Conservation (phyloP, 257 asterid species). For the Pogostemon cablin region DNA sequence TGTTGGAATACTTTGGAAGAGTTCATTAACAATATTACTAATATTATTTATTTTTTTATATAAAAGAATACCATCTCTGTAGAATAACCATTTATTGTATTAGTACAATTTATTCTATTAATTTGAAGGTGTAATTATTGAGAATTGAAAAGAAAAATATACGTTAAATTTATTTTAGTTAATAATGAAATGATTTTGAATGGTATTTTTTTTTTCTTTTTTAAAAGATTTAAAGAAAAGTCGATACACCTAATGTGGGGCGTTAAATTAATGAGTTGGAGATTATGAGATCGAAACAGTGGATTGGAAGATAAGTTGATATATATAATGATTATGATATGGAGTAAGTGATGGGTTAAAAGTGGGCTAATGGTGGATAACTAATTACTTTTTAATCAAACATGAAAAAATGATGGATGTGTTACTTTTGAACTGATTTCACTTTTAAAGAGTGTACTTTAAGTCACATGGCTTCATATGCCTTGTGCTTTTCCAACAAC, state of each 20-base stretch:
- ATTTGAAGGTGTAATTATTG: too few relatives aligned
- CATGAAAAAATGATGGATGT: slow-evolving; percentile 44
- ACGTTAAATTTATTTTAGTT: too few relatives aligned
- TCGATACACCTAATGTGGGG: background rate
- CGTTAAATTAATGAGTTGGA: background rate
- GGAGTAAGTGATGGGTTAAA: slow-evolving; percentile 28
- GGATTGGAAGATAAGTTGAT: slow-evolving; percentile 21
- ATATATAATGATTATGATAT: slow-evolving; percentile 14
- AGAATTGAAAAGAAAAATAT: too few relatives aligned
- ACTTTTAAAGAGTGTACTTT: slow-evolving; percentile 36
- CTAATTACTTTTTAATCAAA: slow-evolving; percentile 31
- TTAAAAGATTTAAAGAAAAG: too few relatives aligned
- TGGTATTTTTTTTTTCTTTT: too few relatives aligned
- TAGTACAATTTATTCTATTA: too few relatives aligned
- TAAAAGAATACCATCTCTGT: too few relatives aligned
- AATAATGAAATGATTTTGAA: too few relatives aligned
- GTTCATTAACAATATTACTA: too few relatives aligned
- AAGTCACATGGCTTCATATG: slow-evolving; percentile 41
- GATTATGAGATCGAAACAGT: background rate
- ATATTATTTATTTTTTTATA: too few relatives aligned
- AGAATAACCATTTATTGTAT: too few relatives aligned
- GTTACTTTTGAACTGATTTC: slow-evolving; percentile 39
- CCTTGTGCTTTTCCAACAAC: slow-evolving; percentile 33
- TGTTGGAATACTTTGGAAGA: too few relatives aligned
- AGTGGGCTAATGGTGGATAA: slow-evolving; percentile 23